phyloP scores from a whole-genome alignment of 2,329 filamentous ascomycete species.

The Alternaria ventricosa region DNA sequence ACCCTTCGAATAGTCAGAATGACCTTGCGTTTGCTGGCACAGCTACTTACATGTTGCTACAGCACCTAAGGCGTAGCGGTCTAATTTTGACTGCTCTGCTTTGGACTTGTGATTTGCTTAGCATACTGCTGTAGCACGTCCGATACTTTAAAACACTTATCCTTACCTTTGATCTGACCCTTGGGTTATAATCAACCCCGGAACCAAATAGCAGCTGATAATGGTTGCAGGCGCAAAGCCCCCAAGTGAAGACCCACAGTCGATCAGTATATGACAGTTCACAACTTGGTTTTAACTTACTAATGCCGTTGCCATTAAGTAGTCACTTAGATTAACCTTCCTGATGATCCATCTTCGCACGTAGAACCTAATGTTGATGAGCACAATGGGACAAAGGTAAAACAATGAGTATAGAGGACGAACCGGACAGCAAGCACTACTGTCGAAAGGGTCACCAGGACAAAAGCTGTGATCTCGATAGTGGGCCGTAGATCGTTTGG shows the following conservation, averaged over 20 bases:
- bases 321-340: constrained; percentile 33
- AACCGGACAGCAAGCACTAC: constrained; percentile 25
- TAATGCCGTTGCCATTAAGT: constrained; percentile 27
- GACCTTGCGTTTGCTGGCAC: background rate
- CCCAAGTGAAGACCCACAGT: constrained; percentile 34
- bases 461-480: constrained; percentile 28
- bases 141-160: background rate
- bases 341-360: constrained; percentile 34
- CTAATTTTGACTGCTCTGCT: background rate
- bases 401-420: background rate
- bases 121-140: background rate
- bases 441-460: constrained; percentile 29
- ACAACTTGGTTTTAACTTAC: constrained; percentile 8
- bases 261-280: background rate
- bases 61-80: constrained; percentile 8
- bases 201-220: constrained; percentile 35
- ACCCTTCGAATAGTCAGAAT: constrained; percentile 11
- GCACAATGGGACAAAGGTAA: background rate
- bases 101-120: background rate
- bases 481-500: constrained; percentile 28
- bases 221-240: constrained; percentile 33
- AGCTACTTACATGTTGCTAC: constrained; percentile 19
- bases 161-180: background rate
- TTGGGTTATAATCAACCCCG: constrained; percentile 14
- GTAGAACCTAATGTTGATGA: constrained; percentile 25